A percentile compares a stretch with the other conserved stretches of the same genome.
phyloP scores from a whole-genome alignment of 192 early-diverging fungal species.

The Mortierella hygrophila region DNA sequence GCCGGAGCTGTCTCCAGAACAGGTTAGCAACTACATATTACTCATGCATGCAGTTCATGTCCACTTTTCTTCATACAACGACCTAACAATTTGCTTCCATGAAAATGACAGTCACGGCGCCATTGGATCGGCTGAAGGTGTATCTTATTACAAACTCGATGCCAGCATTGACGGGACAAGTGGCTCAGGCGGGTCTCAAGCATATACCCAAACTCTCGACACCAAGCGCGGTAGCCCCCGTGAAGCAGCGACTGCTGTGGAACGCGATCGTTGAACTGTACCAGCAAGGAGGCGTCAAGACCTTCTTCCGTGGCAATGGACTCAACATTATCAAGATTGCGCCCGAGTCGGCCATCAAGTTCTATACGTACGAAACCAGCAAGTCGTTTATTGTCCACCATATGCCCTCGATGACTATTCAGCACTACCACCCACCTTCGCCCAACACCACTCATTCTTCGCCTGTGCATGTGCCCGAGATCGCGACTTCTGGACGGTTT shows the following conservation, averaged over 20 bases:
- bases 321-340: constrained; percentile 84
- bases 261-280: constrained; percentile 70
- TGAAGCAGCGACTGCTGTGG: constrained; percentile 54
- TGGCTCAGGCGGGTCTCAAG: constrained; percentile 34
- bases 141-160: constrained; percentile 64
- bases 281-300: constrained; percentile 71
- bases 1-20: constrained; percentile 81
- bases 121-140: constrained; percentile 80
- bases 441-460: background rate
- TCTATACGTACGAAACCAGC: constrained; percentile 77
- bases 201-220: constrained; percentile 55
- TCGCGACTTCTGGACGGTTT: constrained; percentile 69
- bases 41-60: background rate
- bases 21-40: constrained; percentile 22
- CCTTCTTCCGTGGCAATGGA: constrained; percentile 83
- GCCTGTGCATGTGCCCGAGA: constrained; percentile 36
- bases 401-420: constrained; percentile 32
- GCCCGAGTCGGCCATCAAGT: constrained; percentile 83
- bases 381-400: constrained; percentile 52
- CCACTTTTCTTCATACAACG: background rate
- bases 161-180: constrained; percentile 27
- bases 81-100: background rate
- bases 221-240: constrained; percentile 44
- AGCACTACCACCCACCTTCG: constrained; percentile 8
- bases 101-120: constrained; percentile 63